Percentiles rank a stretch among this genome's conserved stretches.
phyloP scores from a whole-genome alignment of 345 rosid genomes.

The Aurinia saxatilis region DNA sequence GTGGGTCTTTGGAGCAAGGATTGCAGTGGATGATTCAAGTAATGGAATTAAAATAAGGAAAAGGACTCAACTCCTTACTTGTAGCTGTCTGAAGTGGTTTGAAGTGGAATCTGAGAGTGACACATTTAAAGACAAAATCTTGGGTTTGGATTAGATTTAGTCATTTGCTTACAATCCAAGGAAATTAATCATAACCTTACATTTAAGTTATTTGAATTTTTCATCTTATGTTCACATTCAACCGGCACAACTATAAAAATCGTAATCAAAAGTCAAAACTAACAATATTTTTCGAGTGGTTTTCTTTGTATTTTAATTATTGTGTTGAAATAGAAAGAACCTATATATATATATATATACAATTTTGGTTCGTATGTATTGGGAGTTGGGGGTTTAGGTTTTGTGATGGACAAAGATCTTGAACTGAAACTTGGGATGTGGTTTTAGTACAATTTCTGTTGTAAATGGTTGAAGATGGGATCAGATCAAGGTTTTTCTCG shows the following conservation, averaged over 20 bases:
- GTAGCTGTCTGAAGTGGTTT: constrained; percentile 70
- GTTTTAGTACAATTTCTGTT: too few relatives aligned
- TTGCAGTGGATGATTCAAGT: constrained; percentile 28
- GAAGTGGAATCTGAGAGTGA: constrained; percentile 74
- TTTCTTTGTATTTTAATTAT: constrained; percentile 31
- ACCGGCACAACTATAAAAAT: neutral
- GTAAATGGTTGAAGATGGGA: too few relatives aligned
- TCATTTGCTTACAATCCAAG: constrained; percentile 26
- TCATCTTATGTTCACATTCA: neutral
- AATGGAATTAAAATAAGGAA: constrained; percentile 29
- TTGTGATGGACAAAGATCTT: too few relatives aligned
- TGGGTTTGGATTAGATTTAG: constrained; percentile 11
- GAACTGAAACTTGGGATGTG: too few relatives aligned
- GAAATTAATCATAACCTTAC: constrained; percentile 1
- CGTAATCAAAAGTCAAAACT: too few relatives aligned
- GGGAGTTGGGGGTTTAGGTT: too few relatives aligned
- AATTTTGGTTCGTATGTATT: too few relatives aligned
- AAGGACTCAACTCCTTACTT: constrained; percentile 64
- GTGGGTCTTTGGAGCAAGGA: constrained; percentile 37
- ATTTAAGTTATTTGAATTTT: neutral
- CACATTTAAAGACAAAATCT: constrained; percentile 28
- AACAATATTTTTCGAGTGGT: constrained; percentile 32
- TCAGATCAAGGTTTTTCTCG: too few relatives aligned
- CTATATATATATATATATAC: too few relatives aligned
- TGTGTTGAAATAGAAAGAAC: neutral